Base-by-base conservation (phyloP, 1,284 basidiomycete genomes). In the Apiotrichum porosum region DNA sequence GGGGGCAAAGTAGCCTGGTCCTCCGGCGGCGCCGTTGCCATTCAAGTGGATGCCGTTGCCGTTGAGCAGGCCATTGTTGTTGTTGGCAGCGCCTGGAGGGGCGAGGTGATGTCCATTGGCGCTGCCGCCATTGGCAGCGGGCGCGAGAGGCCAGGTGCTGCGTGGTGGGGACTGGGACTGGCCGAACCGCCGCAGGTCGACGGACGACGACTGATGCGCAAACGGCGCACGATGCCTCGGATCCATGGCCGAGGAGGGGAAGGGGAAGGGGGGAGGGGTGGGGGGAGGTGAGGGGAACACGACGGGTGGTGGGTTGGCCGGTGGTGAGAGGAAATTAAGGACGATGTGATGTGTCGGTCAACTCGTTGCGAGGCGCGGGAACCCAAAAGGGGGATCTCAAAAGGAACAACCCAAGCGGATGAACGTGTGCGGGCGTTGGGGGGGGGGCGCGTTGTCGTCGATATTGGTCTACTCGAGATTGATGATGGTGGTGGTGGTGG, bases 151-250 rank as follows among this genome's bases (percentile, higher is more conserved):
- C 9, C 22, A 14, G 36, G 36, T 18, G n/a, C 9, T 28, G 26
- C 6, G 26, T 12, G 26, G 17, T 18, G 18, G n/a, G 35, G 21
- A 19, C 6, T 36, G 13, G 15, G 28, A 14, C 14, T 33, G 9
- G 32, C 14, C 14, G 14, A 33, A 13, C 8, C 32, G 32, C 5
- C 9, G 37, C 12, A 57, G 55, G 46, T 57, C 51, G 30, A 52
- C 22, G n/a, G 51, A 48, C 1, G 55, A 57, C 23, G 48, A 51
- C 39, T 53, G 51, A 46, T 69, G 68, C 22, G 65, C 53, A 47
- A 69, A 71, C 19, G 69, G 65, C 21, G 67, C 65, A 30, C 69
- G 54, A 15, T 68, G 68, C 17, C 68, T 60, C 15, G 60, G 61
- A 49, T 70, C 68, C 22, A 39, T 15, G 26, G 24, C 10, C 4